phyloP scores from a whole-genome alignment of 208 protist genomes.

The Leptomonas seymouri region DNA sequence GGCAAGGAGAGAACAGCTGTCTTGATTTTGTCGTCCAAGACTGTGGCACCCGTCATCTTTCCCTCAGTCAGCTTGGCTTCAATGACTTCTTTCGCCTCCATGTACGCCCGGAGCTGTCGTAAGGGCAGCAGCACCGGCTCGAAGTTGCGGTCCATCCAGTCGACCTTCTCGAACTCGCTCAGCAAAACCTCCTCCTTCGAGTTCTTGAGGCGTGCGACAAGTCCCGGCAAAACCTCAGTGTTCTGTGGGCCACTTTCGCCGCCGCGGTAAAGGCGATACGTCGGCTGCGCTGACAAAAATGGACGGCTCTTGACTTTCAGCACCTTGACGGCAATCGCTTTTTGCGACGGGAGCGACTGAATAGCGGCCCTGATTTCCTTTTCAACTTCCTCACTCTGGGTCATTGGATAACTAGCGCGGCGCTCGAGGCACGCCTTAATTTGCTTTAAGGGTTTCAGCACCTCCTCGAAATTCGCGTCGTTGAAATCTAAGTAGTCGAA shows the following conservation, averaged over 20 bases:
- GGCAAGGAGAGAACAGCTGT: conserved; percentile 46
- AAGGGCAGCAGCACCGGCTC: conserved; percentile 41
- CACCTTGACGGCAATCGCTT: conserved; percentile 41
- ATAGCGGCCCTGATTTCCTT: conserved; percentile 42
- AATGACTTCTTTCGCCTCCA: conserved; percentile 58
- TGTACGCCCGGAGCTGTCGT: conserved; percentile 45
- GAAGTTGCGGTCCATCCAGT: conserved; percentile 59
- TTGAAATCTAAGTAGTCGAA: conserved; percentile 53
- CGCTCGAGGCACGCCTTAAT: conserved; percentile 46
- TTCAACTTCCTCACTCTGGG: conserved; percentile 12
- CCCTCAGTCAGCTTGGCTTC: conserved; percentile 14
- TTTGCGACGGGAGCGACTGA: conserved; percentile 38
- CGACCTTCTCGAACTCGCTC: conserved; percentile 43
- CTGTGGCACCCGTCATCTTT: background rate
- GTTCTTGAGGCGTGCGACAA: conserved; percentile 37
- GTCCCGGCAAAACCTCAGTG: conserved; percentile 36
- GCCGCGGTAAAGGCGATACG: conserved; percentile 2
- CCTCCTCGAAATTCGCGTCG: conserved; percentile 54
- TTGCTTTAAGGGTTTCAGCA: conserved; percentile 40
- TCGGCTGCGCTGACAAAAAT: conserved; percentile 16
- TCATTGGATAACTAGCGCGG: conserved; percentile 42
- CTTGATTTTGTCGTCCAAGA: conserved; percentile 40
- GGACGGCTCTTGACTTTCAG: conserved; percentile 32
- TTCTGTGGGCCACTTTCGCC: conserved; percentile 30
- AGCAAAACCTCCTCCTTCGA: conserved; percentile 37